Evolutionary conservation across 2,329 filamentous ascomycete species (phyloP).

Genomic region (Aschersonia sp.): DNA sequence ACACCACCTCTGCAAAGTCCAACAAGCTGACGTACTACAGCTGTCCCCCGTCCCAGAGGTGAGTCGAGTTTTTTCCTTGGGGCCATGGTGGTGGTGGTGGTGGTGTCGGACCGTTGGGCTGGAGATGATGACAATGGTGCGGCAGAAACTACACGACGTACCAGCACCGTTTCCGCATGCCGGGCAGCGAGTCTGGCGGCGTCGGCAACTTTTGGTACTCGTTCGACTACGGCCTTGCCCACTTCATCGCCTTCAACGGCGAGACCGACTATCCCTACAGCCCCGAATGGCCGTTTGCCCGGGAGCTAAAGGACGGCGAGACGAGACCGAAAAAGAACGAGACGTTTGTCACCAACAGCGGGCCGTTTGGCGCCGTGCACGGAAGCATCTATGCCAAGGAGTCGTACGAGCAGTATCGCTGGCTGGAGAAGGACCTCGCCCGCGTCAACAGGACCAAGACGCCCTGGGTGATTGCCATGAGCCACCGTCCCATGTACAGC

Average conservation of each 20-base stretch:
- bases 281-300: conserved; percentile 27
- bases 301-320: conserved; percentile 25
- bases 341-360: conserved; percentile 31
- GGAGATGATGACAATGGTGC: too few species aligned
- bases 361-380: conserved; percentile 30
- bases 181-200: conserved; percentile 29
- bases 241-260: conserved; percentile 30
- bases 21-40: conserved; percentile 30
- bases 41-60: conserved; percentile 32
- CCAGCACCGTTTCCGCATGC: conserved; percentile 36
- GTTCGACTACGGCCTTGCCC: conserved; percentile 37
- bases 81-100: not conserved
- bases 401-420: conserved; percentile 29
- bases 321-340: conserved; percentile 22
- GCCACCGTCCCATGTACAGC: conserved; percentile 33
- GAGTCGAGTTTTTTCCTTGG: not conserved
- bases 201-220: conserved; percentile 39
- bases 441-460: conserved; percentile 29
- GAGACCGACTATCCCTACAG: conserved; percentile 35
- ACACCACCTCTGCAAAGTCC: conserved; percentile 21
- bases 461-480: conserved; percentile 32
- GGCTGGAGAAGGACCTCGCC: conserved; percentile 28
- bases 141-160: conserved; percentile 30
- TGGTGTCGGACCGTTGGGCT: not conserved
- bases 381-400: conserved; percentile 22